Conservation (phyloP, 495 filamentous ascomycete species). For the Elasticomyces elasticus region DNA sequence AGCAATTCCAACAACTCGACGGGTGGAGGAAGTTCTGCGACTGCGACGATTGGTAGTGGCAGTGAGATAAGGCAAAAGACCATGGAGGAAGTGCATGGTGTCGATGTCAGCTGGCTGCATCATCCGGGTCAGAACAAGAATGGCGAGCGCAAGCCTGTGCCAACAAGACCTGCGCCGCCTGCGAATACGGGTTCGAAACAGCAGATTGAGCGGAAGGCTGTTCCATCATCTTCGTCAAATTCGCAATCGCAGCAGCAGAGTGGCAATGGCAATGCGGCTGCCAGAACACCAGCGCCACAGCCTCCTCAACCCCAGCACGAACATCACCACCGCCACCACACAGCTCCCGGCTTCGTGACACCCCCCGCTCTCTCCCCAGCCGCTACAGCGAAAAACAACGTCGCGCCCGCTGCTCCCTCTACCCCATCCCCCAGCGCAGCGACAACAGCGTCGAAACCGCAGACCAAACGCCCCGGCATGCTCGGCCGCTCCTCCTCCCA, state of each 20-base stretch:
- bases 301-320: not conserved
- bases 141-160: constrained; percentile 1
- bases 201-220: not conserved
- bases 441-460: constrained; percentile 20
- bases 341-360: not conserved
- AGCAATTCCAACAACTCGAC: not conserved
- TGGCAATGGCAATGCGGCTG: not conserved
- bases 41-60: not conserved
- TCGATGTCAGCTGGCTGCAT: constrained; percentile 65
- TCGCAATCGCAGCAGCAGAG: not conserved
- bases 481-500: constrained; percentile 30
- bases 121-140: constrained; percentile 52
- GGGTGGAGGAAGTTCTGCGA: too few species aligned
- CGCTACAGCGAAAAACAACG: not conserved
- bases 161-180: not conserved
- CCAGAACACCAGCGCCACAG: not conserved
- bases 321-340: not conserved
- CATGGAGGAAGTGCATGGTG: constrained; percentile 50
- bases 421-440: constrained; percentile 16
- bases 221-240: too few species aligned
- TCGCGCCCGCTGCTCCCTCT: constrained; percentile 2
- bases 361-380: constrained; percentile 4
- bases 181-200: not conserved
- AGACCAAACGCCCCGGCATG: constrained; percentile 24
- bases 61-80: constrained; percentile 3